Percentiles rank a stretch among this genome's conserved stretches.
phyloP scores from a whole-genome alignment of 441 rosid species.

The Gossypium schwendimanii region DNA sequence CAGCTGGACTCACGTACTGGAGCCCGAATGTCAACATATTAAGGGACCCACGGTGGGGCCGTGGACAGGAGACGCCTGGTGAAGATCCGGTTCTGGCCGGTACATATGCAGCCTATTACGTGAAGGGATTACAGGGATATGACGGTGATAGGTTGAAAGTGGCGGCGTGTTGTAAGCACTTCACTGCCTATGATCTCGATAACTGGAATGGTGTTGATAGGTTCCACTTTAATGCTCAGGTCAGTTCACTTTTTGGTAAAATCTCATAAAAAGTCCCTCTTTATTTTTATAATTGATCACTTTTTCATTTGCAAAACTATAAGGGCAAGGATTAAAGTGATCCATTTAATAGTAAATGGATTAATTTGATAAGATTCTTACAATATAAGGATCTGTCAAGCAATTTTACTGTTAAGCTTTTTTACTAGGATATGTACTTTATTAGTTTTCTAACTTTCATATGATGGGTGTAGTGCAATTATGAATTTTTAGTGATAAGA shows the following conservation, averaged over 20 bases:
- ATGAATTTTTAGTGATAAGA: neutral
- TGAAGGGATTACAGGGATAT: constrained; percentile 74
- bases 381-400: too few species aligned
- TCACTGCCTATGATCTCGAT: constrained; percentile 89
- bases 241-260: constrained; percentile 1
- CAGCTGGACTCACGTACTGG: constrained; percentile 87
- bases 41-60: constrained; percentile 97
- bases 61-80: constrained; percentile 94
- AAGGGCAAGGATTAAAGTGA: too few species aligned
- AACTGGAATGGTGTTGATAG: constrained; percentile 91
- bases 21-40: constrained; percentile 89
- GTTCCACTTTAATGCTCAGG: constrained; percentile 80
- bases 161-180: constrained; percentile 89
- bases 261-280: too few species aligned
- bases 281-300: too few species aligned
- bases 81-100: constrained; percentile 81
- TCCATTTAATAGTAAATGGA: too few species aligned
- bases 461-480: neutral
- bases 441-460: too few species aligned
- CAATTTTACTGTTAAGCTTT: too few species aligned
- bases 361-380: too few species aligned
- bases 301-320: too few species aligned
- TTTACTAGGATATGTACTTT: too few species aligned
- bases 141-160: constrained; percentile 68
- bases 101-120: constrained; percentile 73